phyloP scores from a whole-genome alignment of 2,329 filamentous ascomycete genomes.

The Acephala macrosclerotiorum region DNA sequence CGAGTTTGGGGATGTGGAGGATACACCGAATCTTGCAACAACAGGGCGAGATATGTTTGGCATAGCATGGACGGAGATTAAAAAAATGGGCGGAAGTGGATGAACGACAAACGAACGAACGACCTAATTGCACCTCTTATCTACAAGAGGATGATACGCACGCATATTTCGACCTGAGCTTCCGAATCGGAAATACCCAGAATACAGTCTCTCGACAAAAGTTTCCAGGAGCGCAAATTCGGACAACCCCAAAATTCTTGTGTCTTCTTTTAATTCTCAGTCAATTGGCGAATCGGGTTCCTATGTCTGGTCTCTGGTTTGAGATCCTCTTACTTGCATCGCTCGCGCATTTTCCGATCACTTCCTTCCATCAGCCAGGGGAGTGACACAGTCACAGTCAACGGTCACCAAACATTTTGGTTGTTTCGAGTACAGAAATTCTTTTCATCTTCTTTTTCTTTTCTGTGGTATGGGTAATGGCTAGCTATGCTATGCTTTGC shows the following conservation, averaged over 20 bases:
- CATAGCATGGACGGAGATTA: background rate
- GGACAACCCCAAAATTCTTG: conserved; percentile 7
- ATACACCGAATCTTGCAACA: conserved; percentile 10
- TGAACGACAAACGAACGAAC: conserved; percentile 1
- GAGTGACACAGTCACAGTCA: conserved; percentile 1
- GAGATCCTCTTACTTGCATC: background rate
- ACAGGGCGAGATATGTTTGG: background rate
- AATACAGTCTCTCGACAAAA: conserved; percentile 3
- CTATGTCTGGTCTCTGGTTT: background rate
- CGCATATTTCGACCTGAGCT: conserved; percentile 2
- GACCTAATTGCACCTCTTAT: background rate
- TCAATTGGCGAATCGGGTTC: conserved; percentile 8
- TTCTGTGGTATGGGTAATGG: background rate
- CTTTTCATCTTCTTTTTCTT: background rate
- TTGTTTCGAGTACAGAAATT: conserved; percentile 5
- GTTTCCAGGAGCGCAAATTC: background rate
- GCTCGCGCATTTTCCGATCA: conserved; percentile 1
- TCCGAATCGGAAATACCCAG: background rate
- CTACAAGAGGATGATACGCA: background rate
- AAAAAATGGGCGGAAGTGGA: background rate
- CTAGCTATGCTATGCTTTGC: background rate
- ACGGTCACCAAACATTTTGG: background rate
- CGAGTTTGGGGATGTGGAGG: background rate
- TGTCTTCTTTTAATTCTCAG: conserved; percentile 2
- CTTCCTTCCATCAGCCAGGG: background rate